These are phyloP conservation scores for Blastobotrys attinorum DNA, from an alignment of 805 yeast genomes.

Conservation along the genomic window DNA sequence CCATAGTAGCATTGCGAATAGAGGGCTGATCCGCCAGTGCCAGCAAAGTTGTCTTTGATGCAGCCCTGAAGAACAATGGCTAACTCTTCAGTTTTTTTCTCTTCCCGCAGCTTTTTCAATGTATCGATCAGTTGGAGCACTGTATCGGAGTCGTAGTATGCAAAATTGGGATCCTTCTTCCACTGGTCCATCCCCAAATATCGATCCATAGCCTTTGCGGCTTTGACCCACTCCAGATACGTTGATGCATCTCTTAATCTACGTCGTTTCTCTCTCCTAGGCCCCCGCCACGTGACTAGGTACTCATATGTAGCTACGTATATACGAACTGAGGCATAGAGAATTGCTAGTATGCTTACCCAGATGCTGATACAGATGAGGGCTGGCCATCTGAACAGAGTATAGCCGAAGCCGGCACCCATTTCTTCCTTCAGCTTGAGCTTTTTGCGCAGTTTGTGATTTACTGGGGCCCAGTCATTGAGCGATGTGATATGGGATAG, in stretches of 20 bases:
- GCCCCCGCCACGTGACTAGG: constrained; percentile 52
- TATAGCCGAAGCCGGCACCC: constrained; percentile 35
- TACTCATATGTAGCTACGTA: constrained; percentile 60
- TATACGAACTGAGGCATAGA: constrained; percentile 47
- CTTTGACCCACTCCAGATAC: constrained; percentile 55
- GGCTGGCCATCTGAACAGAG: constrained; percentile 58
- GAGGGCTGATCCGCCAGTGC: constrained; percentile 61
- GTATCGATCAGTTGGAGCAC: constrained; percentile 41
- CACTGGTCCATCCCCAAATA: constrained; percentile 54
- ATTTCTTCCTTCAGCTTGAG: constrained; percentile 7
- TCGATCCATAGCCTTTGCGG: constrained; percentile 51
- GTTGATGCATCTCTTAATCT: constrained; percentile 41
- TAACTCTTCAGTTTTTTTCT: constrained; percentile 37
- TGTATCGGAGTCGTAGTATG: constrained; percentile 61
- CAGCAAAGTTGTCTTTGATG: constrained; percentile 67
- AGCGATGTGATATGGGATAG: constrained; percentile 31
- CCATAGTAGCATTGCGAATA: constrained; percentile 74
- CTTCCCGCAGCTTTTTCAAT: constrained; percentile 32
- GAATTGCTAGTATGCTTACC: constrained; percentile 41
- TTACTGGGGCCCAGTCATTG: constrained; percentile 42
- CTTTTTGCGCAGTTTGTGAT: constrained; percentile 9
- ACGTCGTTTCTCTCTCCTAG: constrained; percentile 41
- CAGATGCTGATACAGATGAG: constrained; percentile 45
- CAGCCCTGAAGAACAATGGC: constrained; percentile 56
- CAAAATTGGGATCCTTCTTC: constrained; percentile 52